Percentiles rank a stretch among this genome's conserved stretches.
Conservation (phyloP, 2,329 filamentous ascomycete genomes). For the Colletotrichum magnum region DNA sequence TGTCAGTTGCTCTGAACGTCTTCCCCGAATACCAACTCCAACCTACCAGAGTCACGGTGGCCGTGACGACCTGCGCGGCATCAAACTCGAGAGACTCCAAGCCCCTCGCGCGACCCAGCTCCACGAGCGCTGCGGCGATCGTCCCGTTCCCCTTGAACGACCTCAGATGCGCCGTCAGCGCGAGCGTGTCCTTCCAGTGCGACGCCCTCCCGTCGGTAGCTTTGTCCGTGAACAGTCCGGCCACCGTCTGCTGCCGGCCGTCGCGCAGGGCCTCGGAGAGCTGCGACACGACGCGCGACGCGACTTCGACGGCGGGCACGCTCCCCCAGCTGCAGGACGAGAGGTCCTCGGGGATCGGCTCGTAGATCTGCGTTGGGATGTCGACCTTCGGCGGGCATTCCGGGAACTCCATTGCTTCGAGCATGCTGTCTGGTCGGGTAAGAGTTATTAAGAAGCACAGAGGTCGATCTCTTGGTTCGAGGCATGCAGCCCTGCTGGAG, state of each 20-base stretch:
- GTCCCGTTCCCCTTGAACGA: slow-evolving; percentile 23
- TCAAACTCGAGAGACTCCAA: background rate
- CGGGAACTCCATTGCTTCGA: slow-evolving; percentile 12
- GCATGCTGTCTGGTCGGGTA: background rate
- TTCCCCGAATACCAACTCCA: background rate
- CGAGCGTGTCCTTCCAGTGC: slow-evolving; percentile 37
- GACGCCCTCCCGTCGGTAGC: background rate
- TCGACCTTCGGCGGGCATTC: slow-evolving; percentile 34
- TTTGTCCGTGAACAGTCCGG: slow-evolving; percentile 6
- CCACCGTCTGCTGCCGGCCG: background rate
- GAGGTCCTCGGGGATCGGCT: slow-evolving; percentile 2
- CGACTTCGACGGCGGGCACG: background rate
- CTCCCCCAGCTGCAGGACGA: slow-evolving; percentile 20
- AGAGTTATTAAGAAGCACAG: background rate
- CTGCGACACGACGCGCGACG: background rate
- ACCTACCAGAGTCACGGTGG: slow-evolving; percentile 33
- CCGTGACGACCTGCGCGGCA: slow-evolving; percentile 18
- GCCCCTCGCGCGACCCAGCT: slow-evolving; percentile 1
- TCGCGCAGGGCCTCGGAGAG: slow-evolving; percentile 2
- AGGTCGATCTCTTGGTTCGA: background rate
- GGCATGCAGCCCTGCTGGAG: background rate
- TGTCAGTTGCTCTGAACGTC: background rate
- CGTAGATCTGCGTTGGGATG: slow-evolving; percentile 35
- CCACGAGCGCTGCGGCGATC: background rate
- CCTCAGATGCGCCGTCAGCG: slow-evolving; percentile 38